Base-by-base conservation (phyloP, 148 eudicot species). In the Silene latifolia region DNA sequence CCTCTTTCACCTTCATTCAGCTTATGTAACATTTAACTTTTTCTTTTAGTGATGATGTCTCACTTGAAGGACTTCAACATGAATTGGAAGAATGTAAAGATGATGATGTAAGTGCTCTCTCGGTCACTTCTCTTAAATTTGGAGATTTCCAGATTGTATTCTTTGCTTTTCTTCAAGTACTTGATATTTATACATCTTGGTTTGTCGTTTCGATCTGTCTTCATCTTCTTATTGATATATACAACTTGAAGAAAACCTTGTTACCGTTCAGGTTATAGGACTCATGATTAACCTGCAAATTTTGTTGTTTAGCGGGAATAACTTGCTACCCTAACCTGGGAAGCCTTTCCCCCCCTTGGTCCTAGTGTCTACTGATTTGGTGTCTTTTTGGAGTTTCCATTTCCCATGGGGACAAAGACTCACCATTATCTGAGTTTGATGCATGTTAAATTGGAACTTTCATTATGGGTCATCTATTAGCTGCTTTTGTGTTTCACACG, bases 21-120 rank as follows among this genome's bases (percentile, higher is more conserved):
- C 35, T 32, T 32, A 32, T 32, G 5, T 32, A 51, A 51, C 4
- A 11, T 51, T 65, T 20, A 68, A 60, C 59, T 47, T 25, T 47
- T 79, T 76, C 24, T 78, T 71, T 64, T 77, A 92, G 99, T 84
- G 95, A 88, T 68, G 97, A 89, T 79, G 82, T 95, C 63, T 92
- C 99, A 58, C 86, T 95, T 69, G 96, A 95, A 84, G 99, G 99
- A 69, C 89, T 95, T 19, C 91, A 89, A 69, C 91, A 92, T 79
- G 99, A 95, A 83, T 83, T 95, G n/a, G 89, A 90, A 82, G 99
- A 90, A 85, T 95, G 99, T 80, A 83, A 80, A 79, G 82, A 80
- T 77, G 99, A 90, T 78, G 92, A 92, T 75, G 98, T 95, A 84
- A 83, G 94, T 79, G 46, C 58, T 72, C 35, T 69, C 7, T 29